Base-by-base conservation (phyloP, 352 stramenopile species). In the Globisporangium apiculatum region DNA sequence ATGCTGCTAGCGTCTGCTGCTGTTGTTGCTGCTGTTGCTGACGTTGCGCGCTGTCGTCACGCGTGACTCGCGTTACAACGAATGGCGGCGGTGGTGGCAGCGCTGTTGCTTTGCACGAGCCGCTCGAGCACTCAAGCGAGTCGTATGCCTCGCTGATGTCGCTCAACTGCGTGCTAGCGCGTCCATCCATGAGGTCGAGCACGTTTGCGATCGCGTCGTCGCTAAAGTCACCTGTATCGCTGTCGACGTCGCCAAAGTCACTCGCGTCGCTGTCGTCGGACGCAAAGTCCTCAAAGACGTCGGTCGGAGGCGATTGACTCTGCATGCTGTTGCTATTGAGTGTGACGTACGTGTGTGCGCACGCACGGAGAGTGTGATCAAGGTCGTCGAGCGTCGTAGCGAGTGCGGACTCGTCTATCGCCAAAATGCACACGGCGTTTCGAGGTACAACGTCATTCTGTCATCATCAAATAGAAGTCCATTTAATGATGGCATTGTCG, bases 271-370 rank as follows among this genome's bases (percentile, higher is more conserved):
- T 49, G 45, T 49, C 45, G 45, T 49, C 15, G 45, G 72, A 82
- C 47, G 47, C 51, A 42, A 82, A 79, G 51, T 85, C 74, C 53
- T 83, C 66, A 60, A 85, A 85, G 55, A 61, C 63, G 7, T 87
- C 74, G 4, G 1, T 6, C 0, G 5, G 40, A 43, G 40, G 3
- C 24, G 24, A 31, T 31, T 31, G 24, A 47, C 12, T 57, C 15
- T 69, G 57, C 31, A 60, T 63, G 24, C 24, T 31, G 24, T 31
- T 31, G 24, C 24, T 31, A 31, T 2, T 2, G 24, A 31, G 24
- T 31, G 24, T 31, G 24, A 31, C 24, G 24, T 31, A 31, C 24
- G 24, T 31, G 24, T 31, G 24, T 3, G 24, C 10, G 15, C 18
- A 5, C 41, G 40, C 40, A 43, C 40, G 11, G 40, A 43, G 11